Evolutionary conservation across 768 basidiomycete species (phyloP), one percentile per base, ranked within the genome.

Genomic region (Tricholomella constricta): DNA sequence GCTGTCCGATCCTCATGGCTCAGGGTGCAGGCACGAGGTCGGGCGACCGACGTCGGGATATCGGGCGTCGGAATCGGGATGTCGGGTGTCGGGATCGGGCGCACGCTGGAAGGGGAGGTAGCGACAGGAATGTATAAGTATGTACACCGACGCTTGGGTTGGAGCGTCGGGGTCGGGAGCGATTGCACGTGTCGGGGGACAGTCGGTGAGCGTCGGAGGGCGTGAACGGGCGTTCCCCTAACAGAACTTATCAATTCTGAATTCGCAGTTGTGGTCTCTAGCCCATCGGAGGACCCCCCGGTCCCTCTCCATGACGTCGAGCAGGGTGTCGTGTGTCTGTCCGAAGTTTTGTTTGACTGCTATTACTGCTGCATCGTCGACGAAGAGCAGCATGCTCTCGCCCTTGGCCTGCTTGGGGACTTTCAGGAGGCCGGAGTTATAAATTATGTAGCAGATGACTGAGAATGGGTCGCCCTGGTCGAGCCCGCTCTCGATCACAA

Each of bases 231-330:
- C n/a, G n/a, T n/a, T n/a, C n/a, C n/a, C n/a, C n/a, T n/a, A n/a
- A n/a, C n/a, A n/a, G n/a, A n/a, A n/a, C n/a, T n/a, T n/a, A n/a
- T 59, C 55, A 20, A 59, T 48, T 7, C 54, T 50, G 32, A 56
- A 59, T 22, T 48, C 31, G 25, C 55, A 59, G 55, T 68, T 66
- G 58, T 72, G 71, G 0, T 40, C 40, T 1, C 2, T 5, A 0
- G 64, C 59, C 71, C 71, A 74, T 0, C 69, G 54, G 8, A 64
- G 48, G 2, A 52, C 60, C 0, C 73, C 70, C 0, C 52, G 45
- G 0, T 29, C 23, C 12, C 58, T 32, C 22, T 50, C 26, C 46
- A 64, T 60, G 19, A 70, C 53, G 17, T 51, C 38, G 7, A 22
- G 23, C 10, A 67, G 17, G 19, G 51, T 62, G 1, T n/a, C 31